These are phyloP conservation scores for Cyberlindnera euphorbiae DNA, from an alignment of 805 yeast species.

Conservation along the genomic window DNA sequence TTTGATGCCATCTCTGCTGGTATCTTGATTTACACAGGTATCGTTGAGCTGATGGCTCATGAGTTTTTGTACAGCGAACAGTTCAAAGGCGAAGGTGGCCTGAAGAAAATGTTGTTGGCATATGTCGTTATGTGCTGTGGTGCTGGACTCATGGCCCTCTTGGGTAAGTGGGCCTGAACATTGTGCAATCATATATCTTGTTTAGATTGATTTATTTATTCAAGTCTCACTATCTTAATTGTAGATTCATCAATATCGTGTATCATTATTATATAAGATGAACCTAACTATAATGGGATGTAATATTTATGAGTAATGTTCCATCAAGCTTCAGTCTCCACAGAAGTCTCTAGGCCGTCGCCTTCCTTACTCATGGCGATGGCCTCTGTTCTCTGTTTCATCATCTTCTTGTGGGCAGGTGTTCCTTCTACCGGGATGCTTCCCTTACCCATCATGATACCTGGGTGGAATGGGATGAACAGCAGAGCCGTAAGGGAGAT, in stretches of 20 bases:
- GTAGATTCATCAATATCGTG: too few relatives aligned
- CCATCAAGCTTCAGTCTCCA: background rate
- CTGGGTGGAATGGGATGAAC: slow-evolving; percentile 60
- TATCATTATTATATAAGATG: too few relatives aligned
- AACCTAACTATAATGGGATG: too few relatives aligned
- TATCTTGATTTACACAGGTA: slow-evolving; percentile 68
- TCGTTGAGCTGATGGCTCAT: slow-evolving; percentile 76
- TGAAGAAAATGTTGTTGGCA: slow-evolving; percentile 47
- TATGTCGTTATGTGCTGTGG: slow-evolving; percentile 53
- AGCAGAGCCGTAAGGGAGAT: slow-evolving; percentile 43
- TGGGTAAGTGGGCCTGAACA: slow-evolving; percentile 66
- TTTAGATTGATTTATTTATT: too few relatives aligned
- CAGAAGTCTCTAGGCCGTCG: background rate
- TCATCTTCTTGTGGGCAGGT: slow-evolving; percentile 9
- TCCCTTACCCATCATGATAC: slow-evolving; percentile 38
- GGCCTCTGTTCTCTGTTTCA: background rate
- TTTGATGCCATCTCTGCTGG: slow-evolving; percentile 79
- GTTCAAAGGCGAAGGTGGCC: slow-evolving; percentile 56
- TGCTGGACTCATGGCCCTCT: slow-evolving; percentile 72
- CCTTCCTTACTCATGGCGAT: background rate
- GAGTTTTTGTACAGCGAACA: slow-evolving; percentile 62
- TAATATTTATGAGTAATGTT: too few relatives aligned
- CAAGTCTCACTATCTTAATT: too few relatives aligned
- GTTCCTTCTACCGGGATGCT: slow-evolving; percentile 6
- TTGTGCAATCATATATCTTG: background rate